Base-by-base conservation (phyloP, 2,329 filamentous ascomycete species). In the Verticillium dahliae region DNA sequence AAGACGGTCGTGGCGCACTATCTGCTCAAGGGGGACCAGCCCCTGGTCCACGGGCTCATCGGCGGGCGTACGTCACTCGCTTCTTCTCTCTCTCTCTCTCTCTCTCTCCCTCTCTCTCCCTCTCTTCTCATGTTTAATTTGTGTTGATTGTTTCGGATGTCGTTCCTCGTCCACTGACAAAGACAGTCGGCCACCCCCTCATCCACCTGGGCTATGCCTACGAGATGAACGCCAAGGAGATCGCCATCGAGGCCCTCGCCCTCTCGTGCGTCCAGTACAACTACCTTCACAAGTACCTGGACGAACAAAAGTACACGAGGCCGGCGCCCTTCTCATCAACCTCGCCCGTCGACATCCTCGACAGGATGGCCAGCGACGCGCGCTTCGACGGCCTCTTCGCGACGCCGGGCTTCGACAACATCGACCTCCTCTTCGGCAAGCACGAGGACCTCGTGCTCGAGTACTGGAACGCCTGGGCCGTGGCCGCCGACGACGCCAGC, bases 151-250 rank as follows among this genome's bases (percentile, higher is more conserved):
- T 31, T 31, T 31, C 5, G 4, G 27, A 31, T 31, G 27, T 31
- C 27, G 27, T 31, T 31, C 27, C 5, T 31, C 27, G 27, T 31
- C 27, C 27, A 11, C n/a, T 52, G 13, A 37, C 35, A 37, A 9
- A 1, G 45, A 52, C 33, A 94, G 90, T 97, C 63, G 94, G 90
- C 18, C 91, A 97, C 69, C 91, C 94, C 1, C 80, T 98, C n/a
- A 95, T 98, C 62, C 95, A 98, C 70, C 82, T 99, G 2, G 93
- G 87, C n/a, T 97, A 96, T 72, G 95, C 92, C 10, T 94, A 90
- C 71, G 94, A 99, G 77, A 81, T 98, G 68, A 85, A 90, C 64
- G 95, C 85, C 67, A 90, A 89, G 62, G 94, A 96, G 66, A 73
- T 98, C 22, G 93, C 88, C 57, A 95, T 97, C 75, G 95, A 99